phyloP scores from a whole-genome alignment of 1,284 basidiomycete species.

The Flammula alnicola region DNA sequence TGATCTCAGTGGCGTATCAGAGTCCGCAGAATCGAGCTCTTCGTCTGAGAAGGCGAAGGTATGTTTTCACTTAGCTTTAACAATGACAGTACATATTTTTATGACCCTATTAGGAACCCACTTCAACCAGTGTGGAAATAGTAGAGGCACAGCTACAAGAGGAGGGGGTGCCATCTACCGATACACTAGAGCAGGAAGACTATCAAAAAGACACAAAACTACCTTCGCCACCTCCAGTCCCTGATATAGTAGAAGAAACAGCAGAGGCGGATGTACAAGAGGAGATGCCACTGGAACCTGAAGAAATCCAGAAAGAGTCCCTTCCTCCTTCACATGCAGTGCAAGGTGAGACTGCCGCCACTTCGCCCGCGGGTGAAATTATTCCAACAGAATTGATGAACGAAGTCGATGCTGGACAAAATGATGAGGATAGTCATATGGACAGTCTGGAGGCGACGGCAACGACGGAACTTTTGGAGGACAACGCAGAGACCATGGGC shows the following conservation, averaged over 20 bases:
- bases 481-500: slow-evolving; percentile 5
- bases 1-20: slow-evolving; percentile 36
- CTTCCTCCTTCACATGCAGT: not conserved
- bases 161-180: not conserved
- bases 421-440: slow-evolving; percentile 1
- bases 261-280: not conserved
- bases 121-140: no score
- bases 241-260: not conserved
- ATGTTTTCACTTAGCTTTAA: slow-evolving; percentile 5
- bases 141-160: not conserved
- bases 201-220: not conserved
- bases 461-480: not conserved
- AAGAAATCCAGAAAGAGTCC: not conserved
- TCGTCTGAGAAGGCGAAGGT: slow-evolving; percentile 28
- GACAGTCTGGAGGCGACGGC: not conserved
- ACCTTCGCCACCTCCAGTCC: not conserved
- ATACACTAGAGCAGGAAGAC: not conserved
- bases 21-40: slow-evolving; percentile 25
- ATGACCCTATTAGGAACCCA: no score
- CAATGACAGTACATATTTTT: no score
- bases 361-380: not conserved
- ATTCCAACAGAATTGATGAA: not conserved
- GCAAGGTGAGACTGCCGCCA: not conserved
- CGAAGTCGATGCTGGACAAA: slow-evolving; percentile 7
- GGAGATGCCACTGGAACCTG: not conserved